Percentiles rank a stretch among this genome's conserved stretches.
phyloP scores from a whole-genome alignment of 805 yeast genomes.

The Candida ascalaphidarum region DNA sequence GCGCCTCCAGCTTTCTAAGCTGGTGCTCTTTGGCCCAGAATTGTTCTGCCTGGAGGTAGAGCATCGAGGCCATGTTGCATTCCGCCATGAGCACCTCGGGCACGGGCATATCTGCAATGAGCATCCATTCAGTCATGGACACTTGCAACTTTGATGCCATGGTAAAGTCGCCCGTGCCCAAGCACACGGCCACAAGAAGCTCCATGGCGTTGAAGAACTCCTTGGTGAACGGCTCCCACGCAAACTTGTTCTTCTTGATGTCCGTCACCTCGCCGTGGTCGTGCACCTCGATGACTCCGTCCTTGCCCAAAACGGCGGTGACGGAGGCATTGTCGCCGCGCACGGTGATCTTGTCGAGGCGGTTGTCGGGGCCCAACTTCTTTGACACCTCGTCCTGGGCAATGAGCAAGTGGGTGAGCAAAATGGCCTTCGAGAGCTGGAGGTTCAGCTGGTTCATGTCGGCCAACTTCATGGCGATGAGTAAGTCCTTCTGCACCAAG shows the following conservation, averaged over 20 bases:
- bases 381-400: constrained; percentile 59
- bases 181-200: constrained; percentile 59
- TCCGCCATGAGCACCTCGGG: constrained; percentile 57
- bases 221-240: constrained; percentile 68
- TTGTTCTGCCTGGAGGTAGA: constrained; percentile 60
- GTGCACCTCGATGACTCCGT: constrained; percentile 7
- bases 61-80: constrained; percentile 62
- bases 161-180: constrained; percentile 59
- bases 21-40: constrained; percentile 41
- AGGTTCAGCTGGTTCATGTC: constrained; percentile 43
- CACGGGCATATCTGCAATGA: constrained; percentile 59
- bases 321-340: constrained; percentile 6
- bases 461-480: constrained; percentile 62
- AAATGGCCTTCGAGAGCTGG: constrained; percentile 43
- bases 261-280: constrained; percentile 9
- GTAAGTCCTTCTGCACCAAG: constrained; percentile 58
- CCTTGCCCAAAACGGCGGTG: too few species aligned
- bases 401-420: constrained; percentile 52
- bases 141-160: constrained; percentile 54
- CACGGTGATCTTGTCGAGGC: not conserved
- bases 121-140: constrained; percentile 64
- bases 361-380: constrained; percentile 18
- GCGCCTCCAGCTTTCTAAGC: constrained; percentile 9
- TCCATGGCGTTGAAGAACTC: constrained; percentile 77
- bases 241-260: constrained; percentile 31